Percentiles rank a stretch among this genome's conserved stretches.
Conservation (phyloP, 495 filamentous ascomycete species). For the Haplographium delicatum region DNA sequence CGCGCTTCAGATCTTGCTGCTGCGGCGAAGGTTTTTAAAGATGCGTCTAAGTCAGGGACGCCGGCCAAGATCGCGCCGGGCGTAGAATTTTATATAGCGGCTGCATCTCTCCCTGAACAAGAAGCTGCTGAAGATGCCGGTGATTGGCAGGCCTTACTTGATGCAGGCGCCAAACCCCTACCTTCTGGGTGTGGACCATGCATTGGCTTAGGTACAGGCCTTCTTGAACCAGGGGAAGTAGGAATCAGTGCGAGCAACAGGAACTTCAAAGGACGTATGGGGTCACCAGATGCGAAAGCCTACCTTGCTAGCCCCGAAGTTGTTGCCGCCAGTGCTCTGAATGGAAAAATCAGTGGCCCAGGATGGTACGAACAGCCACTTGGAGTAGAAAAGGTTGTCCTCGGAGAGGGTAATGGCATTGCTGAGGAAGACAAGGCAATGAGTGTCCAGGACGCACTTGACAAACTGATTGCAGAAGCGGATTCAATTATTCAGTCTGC, state of each 20-base stretch:
- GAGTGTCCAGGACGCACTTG: conserved; percentile 61
- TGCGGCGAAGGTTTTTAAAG: conserved; percentile 82
- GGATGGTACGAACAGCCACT: conserved; percentile 73
- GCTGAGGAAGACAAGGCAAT: conserved; percentile 53
- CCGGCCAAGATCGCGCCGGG: conserved; percentile 69
- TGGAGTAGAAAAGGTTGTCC: conserved; percentile 58
- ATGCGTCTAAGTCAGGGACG: conserved; percentile 57
- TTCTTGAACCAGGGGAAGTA: conserved; percentile 79
- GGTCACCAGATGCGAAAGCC: conserved; percentile 71
- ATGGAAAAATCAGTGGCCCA: conserved; percentile 71
- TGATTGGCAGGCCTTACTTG: conserved; percentile 81
- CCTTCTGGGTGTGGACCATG: conserved; percentile 84
- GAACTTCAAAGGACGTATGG: conserved; percentile 95
- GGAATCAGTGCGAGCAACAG: conserved; percentile 88
- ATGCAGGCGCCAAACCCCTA: conserved; percentile 70
- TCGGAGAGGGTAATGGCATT: conserved; percentile 66
- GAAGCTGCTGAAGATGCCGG: conserved; percentile 70
- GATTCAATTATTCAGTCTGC: conserved; percentile 56
- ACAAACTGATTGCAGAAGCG: conserved; percentile 59
- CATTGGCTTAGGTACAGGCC: conserved; percentile 81
- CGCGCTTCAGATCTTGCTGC: conserved; percentile 76
- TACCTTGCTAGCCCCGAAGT: conserved; percentile 90
- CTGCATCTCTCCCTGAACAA: conserved; percentile 80
- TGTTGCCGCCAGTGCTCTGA: conserved; percentile 81
- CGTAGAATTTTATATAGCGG: conserved; percentile 88